Evolutionary conservation across 768 basidiomycete species (phyloP), one percentile per base, ranked within the genome.

Genomic region (Inosperma sp.): DNA sequence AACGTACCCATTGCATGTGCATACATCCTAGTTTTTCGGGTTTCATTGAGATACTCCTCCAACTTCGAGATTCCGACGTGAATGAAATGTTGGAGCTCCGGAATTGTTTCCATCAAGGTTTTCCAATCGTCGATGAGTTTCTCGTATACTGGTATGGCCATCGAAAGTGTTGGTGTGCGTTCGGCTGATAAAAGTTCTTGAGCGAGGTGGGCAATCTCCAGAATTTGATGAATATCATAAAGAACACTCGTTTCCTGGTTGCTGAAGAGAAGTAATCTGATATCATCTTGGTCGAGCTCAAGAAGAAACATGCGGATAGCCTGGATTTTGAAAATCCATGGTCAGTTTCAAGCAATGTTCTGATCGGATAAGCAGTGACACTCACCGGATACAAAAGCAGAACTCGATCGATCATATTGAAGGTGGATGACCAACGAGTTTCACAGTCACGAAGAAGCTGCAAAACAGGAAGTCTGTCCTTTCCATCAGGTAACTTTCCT

Each of bases 111-210:
- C 13, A 7, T 2, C 5, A 49, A 6, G 6, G 23, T 16, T 26
- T 41, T 7, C 12, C 31, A 42, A 42, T 57, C 48, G 13, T 50
- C 13, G 3, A 64, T 53, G 5, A 69, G 59, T 21, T 59, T 25
- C 52, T 69, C 64, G 41, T 64, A 70, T 5, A 63, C 35, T 1
- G 63, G 65, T 2, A 70, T 51, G 4, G 58, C 64, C 17, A 62
- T 43, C 2, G 64, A 63, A 12, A 68, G 60, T 9, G 66, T 67
- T 10, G 64, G 67, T 3, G 64, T 66, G 22, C 61, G 58, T 53
- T 70, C 62, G 7, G 56, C 59, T 1, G 60, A 65, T 3, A 66
- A 54, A 23, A 62, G 25, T 51, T 66, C 58, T 47, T 68, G 68
- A 13, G 62, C 56, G 8, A 49, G 9, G 47, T 66, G 65, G 7